Evolutionary conservation across 2,329 filamentous ascomycete genomes (phyloP).

Genomic region (Orbilia quercus): DNA sequence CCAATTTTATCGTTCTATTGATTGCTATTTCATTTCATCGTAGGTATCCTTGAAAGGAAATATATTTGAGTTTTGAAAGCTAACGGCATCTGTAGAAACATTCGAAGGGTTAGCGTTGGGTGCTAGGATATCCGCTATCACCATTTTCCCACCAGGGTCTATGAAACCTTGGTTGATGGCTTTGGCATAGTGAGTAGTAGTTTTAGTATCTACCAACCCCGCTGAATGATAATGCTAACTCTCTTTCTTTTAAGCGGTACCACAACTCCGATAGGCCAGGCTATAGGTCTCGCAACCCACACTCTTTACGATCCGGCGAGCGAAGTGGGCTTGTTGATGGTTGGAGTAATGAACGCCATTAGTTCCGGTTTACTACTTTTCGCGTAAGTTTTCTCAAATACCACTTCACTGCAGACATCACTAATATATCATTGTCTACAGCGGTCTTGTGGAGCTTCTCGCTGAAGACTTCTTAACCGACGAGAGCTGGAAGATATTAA

Average conservation of each 20-base stretch:
- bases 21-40: constrained; percentile 81
- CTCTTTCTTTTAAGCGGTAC: constrained; percentile 61
- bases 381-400: constrained; percentile 59
- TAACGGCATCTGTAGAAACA: constrained; percentile 67
- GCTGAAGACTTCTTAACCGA: constrained; percentile 75
- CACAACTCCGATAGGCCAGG: constrained; percentile 74
- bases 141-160: constrained; percentile 75
- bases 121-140: constrained; percentile 81
- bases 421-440: constrained; percentile 63
- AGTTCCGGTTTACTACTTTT: constrained; percentile 55
- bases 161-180: constrained; percentile 72
- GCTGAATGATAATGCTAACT: background rate
- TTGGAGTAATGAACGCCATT: constrained; percentile 75
- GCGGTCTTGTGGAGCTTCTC: constrained; percentile 72
- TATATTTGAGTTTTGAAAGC: background rate
- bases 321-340: constrained; percentile 73
- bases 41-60: constrained; percentile 1
- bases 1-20: constrained; percentile 81
- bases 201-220: background rate
- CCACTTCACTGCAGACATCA: too few relatives aligned
- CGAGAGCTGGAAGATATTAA: constrained; percentile 66
- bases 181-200: constrained; percentile 58
- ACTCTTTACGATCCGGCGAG: constrained; percentile 73
- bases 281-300: constrained; percentile 71
- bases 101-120: constrained; percentile 90